Percentiles rank a stretch among this genome's conserved stretches.
These are phyloP conservation scores for Trypanosoma avium DNA, from an alignment of 208 protist species.

Conservation along the genomic window DNA sequence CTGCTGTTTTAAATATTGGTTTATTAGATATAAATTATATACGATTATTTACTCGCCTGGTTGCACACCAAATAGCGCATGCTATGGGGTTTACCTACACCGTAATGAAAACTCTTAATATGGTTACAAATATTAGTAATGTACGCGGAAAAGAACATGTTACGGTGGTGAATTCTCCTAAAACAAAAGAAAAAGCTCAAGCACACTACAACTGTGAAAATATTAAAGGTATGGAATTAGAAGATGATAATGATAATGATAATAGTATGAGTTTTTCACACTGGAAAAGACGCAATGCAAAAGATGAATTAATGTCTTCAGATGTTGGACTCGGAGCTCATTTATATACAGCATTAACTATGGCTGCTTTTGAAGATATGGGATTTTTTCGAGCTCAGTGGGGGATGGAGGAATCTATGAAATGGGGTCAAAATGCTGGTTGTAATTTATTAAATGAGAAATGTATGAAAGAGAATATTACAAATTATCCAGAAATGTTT, in stretches of 20 bases:
- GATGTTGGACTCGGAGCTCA: neutral
- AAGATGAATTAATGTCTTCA: conserved; percentile 24
- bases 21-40: neutral
- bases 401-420: neutral
- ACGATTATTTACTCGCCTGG: neutral
- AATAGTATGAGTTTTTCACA: conserved; percentile 14
- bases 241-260: conserved; percentile 32
- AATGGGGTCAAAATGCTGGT: conserved; percentile 12
- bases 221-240: conserved; percentile 27
- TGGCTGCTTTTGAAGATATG: conserved; percentile 22
- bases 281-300: conserved; percentile 28
- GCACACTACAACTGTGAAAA: conserved; percentile 18
- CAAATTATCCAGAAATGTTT: no score
- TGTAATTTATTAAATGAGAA: conserved; percentile 14
- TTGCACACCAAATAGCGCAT: neutral
- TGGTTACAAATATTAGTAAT: conserved; percentile 1
- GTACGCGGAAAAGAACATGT: neutral
- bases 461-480: conserved; percentile 18
- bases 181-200: neutral
- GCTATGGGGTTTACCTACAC: conserved; percentile 1
- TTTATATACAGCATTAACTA: conserved; percentile 6
- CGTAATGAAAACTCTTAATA: conserved; percentile 7
- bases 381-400: conserved; percentile 20
- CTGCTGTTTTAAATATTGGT: conserved; percentile 2
- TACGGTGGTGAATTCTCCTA: conserved; percentile 8